Conservation (phyloP, 805 yeast genomes). For the Peterozyma xylosa region DNA sequence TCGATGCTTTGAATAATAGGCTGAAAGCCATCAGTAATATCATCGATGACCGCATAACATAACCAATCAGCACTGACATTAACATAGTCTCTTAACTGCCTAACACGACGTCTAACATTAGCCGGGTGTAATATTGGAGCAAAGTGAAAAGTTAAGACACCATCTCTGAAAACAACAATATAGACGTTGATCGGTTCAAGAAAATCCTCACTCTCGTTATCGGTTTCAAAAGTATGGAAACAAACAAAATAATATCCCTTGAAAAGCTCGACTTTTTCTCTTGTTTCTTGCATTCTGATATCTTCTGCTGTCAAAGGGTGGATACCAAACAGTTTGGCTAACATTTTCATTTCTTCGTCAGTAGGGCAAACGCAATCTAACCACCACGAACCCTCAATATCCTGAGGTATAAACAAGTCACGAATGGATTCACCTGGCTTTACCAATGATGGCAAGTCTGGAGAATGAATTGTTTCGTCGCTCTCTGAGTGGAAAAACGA, state of each 20-base stretch:
- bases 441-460: conserved; percentile 75
- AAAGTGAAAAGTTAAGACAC: conserved; percentile 63
- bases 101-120: conserved; percentile 73
- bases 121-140: conserved; percentile 64
- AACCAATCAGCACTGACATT: conserved; percentile 77
- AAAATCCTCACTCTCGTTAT: conserved; percentile 73
- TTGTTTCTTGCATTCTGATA: conserved; percentile 91
- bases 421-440: conserved; percentile 57
- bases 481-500: conserved; percentile 75
- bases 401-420: conserved; percentile 58
- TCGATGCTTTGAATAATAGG: conserved; percentile 74
- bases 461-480: conserved; percentile 85
- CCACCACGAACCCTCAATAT: conserved; percentile 81
- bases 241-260: conserved; percentile 87
- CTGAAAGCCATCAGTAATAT: conserved; percentile 78
- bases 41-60: conserved; percentile 77
- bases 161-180: conserved; percentile 63
- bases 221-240: conserved; percentile 93
- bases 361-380: conserved; percentile 91
- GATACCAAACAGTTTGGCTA: conserved; percentile 91
- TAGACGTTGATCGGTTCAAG: conserved; percentile 74
- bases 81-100: conserved; percentile 72
- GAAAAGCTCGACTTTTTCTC: conserved; percentile 95
- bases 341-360: conserved; percentile 86
- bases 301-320: conserved; percentile 98